Evolutionary conservation across 2,329 filamentous ascomycete species (phyloP).

Genomic region (Endoconidiophora polonica): DNA sequence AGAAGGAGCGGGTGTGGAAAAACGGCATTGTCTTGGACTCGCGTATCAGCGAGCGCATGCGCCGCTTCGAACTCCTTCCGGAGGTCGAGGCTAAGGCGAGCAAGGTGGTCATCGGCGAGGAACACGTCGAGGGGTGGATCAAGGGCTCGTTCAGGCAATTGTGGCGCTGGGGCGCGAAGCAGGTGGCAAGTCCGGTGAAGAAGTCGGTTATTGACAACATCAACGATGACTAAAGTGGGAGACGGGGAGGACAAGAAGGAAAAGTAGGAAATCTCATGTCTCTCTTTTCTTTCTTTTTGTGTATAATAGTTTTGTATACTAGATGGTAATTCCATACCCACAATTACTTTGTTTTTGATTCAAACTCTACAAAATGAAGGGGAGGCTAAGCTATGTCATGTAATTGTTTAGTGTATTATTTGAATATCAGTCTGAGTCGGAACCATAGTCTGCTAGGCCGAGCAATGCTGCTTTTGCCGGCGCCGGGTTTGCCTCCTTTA

Average conservation of each 20-base stretch:
- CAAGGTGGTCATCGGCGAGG: constrained; percentile 44
- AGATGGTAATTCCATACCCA: too few species aligned
- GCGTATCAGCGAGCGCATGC: constrained; percentile 64
- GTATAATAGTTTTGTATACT: too few species aligned
- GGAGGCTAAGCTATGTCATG: too few species aligned
- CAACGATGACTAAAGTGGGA: constrained; percentile 20
- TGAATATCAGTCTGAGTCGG: constrained; percentile 19
- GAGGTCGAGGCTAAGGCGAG: constrained; percentile 55
- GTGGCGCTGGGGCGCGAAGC: constrained; percentile 32
- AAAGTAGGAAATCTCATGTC: neutral
- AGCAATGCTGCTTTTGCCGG: constrained; percentile 15
- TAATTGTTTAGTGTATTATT: neutral
- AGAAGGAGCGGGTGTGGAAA: constrained; percentile 56
- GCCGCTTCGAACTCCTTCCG: constrained; percentile 51
- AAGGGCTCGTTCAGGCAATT: constrained; percentile 40
- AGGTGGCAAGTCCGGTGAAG: constrained; percentile 24
- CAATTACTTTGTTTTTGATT: too few species aligned
- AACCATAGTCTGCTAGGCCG: constrained; percentile 39
- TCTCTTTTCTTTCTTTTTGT: too few species aligned
- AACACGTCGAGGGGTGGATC: constrained; percentile 53
- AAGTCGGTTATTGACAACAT: constrained; percentile 25
- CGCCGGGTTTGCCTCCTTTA: neutral
- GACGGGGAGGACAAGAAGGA: neutral
- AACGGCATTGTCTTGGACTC: constrained; percentile 59
- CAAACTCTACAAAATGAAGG: too few species aligned